Evolutionary conservation across 2,329 filamentous ascomycete genomes (phyloP).

Genomic region (Ascochyta koolunga): DNA sequence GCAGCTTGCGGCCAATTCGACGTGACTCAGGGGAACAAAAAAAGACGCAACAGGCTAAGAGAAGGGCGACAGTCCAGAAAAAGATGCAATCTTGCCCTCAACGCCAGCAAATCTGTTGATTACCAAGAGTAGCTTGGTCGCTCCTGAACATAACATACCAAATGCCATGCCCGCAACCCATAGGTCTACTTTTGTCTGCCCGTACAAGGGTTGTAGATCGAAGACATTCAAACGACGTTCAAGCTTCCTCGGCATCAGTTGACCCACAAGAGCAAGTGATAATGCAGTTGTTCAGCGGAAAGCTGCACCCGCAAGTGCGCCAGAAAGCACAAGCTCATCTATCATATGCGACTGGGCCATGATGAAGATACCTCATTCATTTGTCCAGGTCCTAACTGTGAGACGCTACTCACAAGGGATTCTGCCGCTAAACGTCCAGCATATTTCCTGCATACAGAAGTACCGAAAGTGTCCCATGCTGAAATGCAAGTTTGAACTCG

Average conservation of each 20-base stretch:
- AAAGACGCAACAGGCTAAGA: slow-evolving; percentile 31
- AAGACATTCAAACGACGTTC: slow-evolving; percentile 12
- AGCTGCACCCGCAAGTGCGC: slow-evolving; percentile 12
- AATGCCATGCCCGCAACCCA: too few relatives aligned
- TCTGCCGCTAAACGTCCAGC: slow-evolving; percentile 1
- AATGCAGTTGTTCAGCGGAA: slow-evolving; percentile 8
- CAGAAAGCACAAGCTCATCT: slow-evolving; percentile 20
- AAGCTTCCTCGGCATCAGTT: slow-evolving; percentile 12
- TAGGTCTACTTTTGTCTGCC: neutral
- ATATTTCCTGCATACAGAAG: neutral
- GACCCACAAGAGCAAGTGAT: neutral
- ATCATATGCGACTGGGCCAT: slow-evolving; percentile 23
- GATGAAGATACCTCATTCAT: slow-evolving; percentile 11
- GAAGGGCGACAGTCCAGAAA: slow-evolving; percentile 16
- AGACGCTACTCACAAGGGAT: neutral
- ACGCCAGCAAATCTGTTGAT: neutral
- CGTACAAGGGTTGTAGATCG: neutral
- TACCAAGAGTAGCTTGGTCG: too few relatives aligned
- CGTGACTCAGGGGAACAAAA: slow-evolving; percentile 35
- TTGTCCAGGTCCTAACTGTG: slow-evolving; percentile 6
- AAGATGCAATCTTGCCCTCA: too few relatives aligned
- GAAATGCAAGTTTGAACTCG: slow-evolving; percentile 3
- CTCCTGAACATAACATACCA: too few relatives aligned
- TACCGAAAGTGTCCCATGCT: slow-evolving; percentile 10
- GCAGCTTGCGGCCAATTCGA: slow-evolving; percentile 7